A percentile compares a stretch with the other conserved stretches of the same genome.
Conservation (phyloP, 2,329 filamentous ascomycete genomes). For the Fusarium sublunatum region DNA sequence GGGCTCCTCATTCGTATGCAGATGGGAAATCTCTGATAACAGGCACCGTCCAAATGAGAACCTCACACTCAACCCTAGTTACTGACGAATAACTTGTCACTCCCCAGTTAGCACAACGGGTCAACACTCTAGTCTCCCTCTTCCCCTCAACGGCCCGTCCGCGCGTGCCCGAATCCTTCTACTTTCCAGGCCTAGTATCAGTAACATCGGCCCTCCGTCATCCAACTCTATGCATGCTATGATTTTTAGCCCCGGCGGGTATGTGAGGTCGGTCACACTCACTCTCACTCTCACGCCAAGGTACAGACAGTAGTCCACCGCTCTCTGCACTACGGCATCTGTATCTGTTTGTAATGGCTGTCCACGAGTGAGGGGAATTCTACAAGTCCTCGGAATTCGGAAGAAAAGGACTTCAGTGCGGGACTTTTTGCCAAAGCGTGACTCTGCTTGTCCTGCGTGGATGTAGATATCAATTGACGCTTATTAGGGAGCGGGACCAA, state of each 20-base stretch:
- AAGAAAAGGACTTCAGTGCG: slow-evolving; percentile 13
- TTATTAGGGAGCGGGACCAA: slow-evolving; percentile 6
- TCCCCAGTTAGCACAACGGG: slow-evolving; percentile 25
- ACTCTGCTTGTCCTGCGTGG: slow-evolving; percentile 16
- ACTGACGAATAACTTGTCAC: background rate
- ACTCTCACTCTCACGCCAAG: slow-evolving; percentile 25
- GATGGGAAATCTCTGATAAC: slow-evolving; percentile 21
- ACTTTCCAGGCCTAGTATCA: slow-evolving; percentile 36
- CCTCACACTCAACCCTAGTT: background rate
- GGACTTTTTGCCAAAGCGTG: slow-evolving; percentile 11
- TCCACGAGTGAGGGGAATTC: slow-evolving; percentile 8
- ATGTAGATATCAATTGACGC: slow-evolving; percentile 4
- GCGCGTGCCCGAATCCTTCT: slow-evolving; percentile 39
- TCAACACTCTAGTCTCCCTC: slow-evolving; percentile 27
- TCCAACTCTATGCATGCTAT: slow-evolving; percentile 45
- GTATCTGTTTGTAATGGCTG: slow-evolving; percentile 17
- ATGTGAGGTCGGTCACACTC: slow-evolving; percentile 45
- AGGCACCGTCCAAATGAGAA: background rate
- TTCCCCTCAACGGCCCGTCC: slow-evolving; percentile 45
- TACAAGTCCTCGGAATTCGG: background rate
- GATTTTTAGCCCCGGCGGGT: slow-evolving; percentile 47
- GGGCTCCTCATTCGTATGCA: slow-evolving; percentile 34
- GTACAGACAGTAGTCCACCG: slow-evolving; percentile 3
- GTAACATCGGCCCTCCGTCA: slow-evolving; percentile 37
- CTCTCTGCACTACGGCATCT: slow-evolving; percentile 8